Conservation (phyloP, 2,329 filamentous ascomycete genomes). For the Pseudogymnoascus sp. region DNA sequence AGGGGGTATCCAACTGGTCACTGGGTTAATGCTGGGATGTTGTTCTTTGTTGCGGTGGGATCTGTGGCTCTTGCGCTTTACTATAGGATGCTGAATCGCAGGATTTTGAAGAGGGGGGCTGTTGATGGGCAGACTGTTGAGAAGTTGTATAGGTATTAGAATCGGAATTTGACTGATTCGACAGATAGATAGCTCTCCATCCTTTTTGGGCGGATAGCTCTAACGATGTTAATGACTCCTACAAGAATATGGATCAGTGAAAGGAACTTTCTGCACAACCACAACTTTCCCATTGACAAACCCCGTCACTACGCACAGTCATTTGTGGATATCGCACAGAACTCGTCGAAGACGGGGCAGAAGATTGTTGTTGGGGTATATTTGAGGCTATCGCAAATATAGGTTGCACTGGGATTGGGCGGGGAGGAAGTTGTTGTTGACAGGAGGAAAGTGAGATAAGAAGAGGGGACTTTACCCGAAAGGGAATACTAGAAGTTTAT, state of each 20-base stretch:
- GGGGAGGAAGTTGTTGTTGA: too few species aligned
- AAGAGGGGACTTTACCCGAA: too few species aligned
- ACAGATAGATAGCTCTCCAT: background rate
- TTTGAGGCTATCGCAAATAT: too few species aligned
- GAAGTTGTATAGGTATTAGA: slow-evolving; percentile 3
- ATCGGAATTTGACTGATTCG: background rate
- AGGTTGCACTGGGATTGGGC: too few species aligned
- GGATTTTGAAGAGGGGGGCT: background rate
- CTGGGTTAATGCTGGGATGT: slow-evolving; percentile 5
- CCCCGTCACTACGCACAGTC: too few species aligned
- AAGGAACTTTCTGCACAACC: background rate
- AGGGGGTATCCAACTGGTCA: background rate
- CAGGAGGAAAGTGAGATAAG: too few species aligned
- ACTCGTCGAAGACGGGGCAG: too few species aligned
- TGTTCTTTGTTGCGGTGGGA: background rate
- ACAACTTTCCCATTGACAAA: too few species aligned
- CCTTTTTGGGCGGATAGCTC: background rate
- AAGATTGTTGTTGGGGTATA: too few species aligned
- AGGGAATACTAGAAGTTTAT: too few species aligned
- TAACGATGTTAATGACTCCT: background rate
- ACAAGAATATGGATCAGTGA: background rate
- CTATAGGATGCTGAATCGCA: background rate
- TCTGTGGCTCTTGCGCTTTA: background rate
- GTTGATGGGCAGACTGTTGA: background rate
- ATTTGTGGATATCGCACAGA: too few species aligned